Evolutionary conservation across 83 land plant species (phyloP), one percentile per base, ranked within the genome.

Genomic region (Picea abies): DNA sequence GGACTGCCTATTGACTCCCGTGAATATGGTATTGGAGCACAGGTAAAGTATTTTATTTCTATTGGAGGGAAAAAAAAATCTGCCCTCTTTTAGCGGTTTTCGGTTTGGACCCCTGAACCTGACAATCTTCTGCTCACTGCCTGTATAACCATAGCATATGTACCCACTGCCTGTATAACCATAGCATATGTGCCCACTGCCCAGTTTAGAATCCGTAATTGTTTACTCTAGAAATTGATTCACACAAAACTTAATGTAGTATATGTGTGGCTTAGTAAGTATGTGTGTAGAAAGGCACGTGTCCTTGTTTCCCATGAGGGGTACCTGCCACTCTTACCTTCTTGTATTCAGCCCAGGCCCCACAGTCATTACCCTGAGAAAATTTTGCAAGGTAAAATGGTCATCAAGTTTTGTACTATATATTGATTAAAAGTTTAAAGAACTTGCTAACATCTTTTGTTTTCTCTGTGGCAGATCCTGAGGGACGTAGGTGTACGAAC

Each of bases 21-120:
- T n/a, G 99, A 98, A 83, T 98, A 98, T 89, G 99, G 99, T 7
- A 96, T 94, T 83, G 97, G 99, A 84, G 99, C 99, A 77, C 99
- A 98, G 98, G 99, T 98, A 90, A 72, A 44, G n/a, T 64, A 63
- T 75, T 76, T 22, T 61, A 12, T 14, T 56, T 56, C 58, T 56
- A 56, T 47, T 47, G 12, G 58, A 14, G 14, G 4, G n/a, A 2
- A 0, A 73, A 22, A 73, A 4, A 12, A 44, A n/a, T 44, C 47
- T 73, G 58, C 3, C 8, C 14, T 11, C 14, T 72, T 70, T 72
- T 72, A 9, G 8, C 2, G 37, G 35, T n/a, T 17, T 44, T 73
- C 15, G 8, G 35, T n/a, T 35, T 41, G 39, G 23, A 20, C 10
- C 58, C 49, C 3, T 20, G 52, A 71, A 47, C 49, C 58, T 56